A percentile compares a stretch with the other conserved stretches of the same genome.
Evolutionary conservation across 768 basidiomycete genomes (phyloP).

Genomic region (Kwoniella sp.): DNA sequence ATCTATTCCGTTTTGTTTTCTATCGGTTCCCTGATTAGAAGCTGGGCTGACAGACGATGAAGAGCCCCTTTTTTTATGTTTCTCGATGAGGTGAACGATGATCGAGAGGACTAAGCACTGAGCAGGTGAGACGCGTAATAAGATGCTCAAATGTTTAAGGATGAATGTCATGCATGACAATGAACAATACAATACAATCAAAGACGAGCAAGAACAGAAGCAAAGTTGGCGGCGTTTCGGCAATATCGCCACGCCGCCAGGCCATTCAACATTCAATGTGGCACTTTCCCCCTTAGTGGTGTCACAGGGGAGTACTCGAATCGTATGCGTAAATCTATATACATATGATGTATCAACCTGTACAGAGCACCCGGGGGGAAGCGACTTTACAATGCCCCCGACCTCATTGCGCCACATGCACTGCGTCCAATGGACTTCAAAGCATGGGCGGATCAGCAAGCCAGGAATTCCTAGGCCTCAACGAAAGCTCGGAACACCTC

Average conservation of each 20-base stretch:
- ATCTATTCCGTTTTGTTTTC: not conserved
- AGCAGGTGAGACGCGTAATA: not conserved
- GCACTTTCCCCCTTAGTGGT: not conserved
- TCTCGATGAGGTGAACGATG: not conserved
- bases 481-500: constrained; percentile 71
- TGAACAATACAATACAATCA: constrained; percentile 1
- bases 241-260: not conserved
- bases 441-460: too few relatives aligned
- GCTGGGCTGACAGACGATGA: too few relatives aligned
- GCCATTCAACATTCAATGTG: not conserved
- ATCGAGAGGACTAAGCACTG: not conserved
- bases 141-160: too few relatives aligned
- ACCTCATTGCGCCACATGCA: too few relatives aligned
- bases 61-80: too few relatives aligned
- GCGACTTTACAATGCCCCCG: too few relatives aligned
- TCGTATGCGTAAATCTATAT: too few relatives aligned
- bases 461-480: constrained; percentile 49
- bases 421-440: too few relatives aligned
- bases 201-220: not conserved
- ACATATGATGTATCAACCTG: too few relatives aligned
- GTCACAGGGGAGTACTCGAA: too few relatives aligned
- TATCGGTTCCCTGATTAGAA: too few relatives aligned
- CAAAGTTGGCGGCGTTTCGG: constrained; percentile 27
- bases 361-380: too few relatives aligned
- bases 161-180: not conserved